These are phyloP conservation scores for Citrus mangshanensis DNA, from an alignment of 345 rosid genomes.

Conservation along the genomic window DNA sequence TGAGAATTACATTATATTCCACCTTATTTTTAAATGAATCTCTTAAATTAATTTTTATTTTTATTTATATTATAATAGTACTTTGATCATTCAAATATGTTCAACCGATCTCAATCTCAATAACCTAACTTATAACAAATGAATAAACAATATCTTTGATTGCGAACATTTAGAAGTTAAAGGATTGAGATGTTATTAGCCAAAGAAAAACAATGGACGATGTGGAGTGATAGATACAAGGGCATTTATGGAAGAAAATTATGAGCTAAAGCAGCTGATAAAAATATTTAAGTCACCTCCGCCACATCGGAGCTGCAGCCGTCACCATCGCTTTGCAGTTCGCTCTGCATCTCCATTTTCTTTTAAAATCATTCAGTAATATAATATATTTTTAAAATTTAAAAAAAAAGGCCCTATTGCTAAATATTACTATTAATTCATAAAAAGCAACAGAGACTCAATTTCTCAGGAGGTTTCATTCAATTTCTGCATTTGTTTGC, in stretches of 20 bases:
- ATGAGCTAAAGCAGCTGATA: not conserved
- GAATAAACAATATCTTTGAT: not conserved
- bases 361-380: not conserved
- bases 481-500: not conserved
- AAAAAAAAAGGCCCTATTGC: not conserved
- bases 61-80: too few relatives aligned
- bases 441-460: not conserved
- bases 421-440: not conserved
- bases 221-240: not conserved
- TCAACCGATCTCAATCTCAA: too few relatives aligned
- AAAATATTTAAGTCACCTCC: slow-evolving; percentile 16
- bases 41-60: too few relatives aligned
- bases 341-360: not conserved
- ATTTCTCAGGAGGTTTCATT: not conserved
- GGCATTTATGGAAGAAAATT: slow-evolving; percentile 18
- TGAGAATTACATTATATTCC: too few relatives aligned
- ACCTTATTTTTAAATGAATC: too few relatives aligned
- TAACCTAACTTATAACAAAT: too few relatives aligned
- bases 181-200: not conserved
- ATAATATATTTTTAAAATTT: not conserved
- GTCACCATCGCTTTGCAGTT: not conserved
- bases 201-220: not conserved
- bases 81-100: too few relatives aligned
- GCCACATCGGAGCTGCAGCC: slow-evolving; percentile 30
- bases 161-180: not conserved